phyloP scores from a whole-genome alignment of 768 basidiomycete genomes.

The Astraeus odoratus region DNA sequence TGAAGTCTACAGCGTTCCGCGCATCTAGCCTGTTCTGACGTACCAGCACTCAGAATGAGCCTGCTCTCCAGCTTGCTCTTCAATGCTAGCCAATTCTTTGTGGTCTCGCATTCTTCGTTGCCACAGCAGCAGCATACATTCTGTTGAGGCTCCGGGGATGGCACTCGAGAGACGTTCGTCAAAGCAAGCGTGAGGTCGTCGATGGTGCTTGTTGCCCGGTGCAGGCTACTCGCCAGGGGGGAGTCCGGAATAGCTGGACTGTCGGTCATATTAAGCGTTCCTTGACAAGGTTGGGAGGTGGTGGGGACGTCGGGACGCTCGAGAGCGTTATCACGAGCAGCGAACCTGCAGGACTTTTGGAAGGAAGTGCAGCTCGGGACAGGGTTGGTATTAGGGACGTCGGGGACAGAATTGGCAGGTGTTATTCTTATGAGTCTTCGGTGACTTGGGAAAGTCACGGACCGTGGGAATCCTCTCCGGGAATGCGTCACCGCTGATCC shows the following conservation, averaged over 20 bases:
- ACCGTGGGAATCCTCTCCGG: background rate
- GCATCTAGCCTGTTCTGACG: slow-evolving; percentile 23
- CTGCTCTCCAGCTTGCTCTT: slow-evolving; percentile 71
- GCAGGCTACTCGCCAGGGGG: slow-evolving; percentile 41
- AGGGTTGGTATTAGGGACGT: background rate
- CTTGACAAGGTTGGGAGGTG: slow-evolving; percentile 15
- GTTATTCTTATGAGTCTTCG: too few relatives aligned
- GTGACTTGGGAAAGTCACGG: too few relatives aligned
- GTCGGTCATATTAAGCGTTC: slow-evolving; percentile 4
- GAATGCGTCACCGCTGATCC: background rate
- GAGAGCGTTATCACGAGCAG: background rate
- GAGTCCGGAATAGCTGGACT: slow-evolving; percentile 45
- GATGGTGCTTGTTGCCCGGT: slow-evolving; percentile 55
- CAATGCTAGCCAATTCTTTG: slow-evolving; percentile 52
- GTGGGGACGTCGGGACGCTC: background rate
- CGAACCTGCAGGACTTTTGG: background rate
- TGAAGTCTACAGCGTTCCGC: slow-evolving; percentile 3
- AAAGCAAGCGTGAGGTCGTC: slow-evolving; percentile 75
- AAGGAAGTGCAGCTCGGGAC: background rate
- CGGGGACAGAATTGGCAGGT: background rate
- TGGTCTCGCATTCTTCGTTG: slow-evolving; percentile 56
- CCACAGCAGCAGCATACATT: slow-evolving; percentile 59
- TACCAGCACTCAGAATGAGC: slow-evolving; percentile 82
- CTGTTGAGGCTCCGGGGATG: slow-evolving; percentile 62
- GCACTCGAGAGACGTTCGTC: slow-evolving; percentile 61